Conservation (phyloP, 768 basidiomycete species). For the Thelephora aurantiotincta region DNA sequence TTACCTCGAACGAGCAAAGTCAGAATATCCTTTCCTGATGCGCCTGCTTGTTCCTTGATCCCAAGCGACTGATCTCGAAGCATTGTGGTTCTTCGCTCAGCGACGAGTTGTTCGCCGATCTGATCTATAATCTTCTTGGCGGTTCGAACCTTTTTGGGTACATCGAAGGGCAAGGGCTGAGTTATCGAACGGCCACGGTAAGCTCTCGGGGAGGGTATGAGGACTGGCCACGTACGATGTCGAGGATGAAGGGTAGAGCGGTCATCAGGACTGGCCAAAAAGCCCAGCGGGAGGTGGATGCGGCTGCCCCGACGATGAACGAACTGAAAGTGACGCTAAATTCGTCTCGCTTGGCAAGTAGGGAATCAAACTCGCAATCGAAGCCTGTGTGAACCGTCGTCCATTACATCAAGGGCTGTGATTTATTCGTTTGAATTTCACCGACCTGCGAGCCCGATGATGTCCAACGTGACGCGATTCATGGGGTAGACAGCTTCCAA, state of each 20-base stretch:
- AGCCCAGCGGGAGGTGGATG: background rate
- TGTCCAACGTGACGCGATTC: constrained; percentile 5
- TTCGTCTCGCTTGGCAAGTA: constrained; percentile 8
- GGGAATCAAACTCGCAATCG: constrained; percentile 12
- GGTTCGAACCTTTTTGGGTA: background rate
- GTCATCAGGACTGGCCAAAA: background rate
- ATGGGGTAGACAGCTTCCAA: constrained; percentile 2
- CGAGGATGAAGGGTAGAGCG: background rate
- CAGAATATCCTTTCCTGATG: constrained; percentile 11
- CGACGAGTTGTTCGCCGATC: background rate
- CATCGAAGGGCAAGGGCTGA: background rate
- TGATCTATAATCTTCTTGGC: background rate
- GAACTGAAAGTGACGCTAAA: constrained; percentile 10
- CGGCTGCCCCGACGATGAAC: background rate
- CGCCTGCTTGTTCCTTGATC: background rate
- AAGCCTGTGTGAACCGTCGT: constrained; percentile 10
- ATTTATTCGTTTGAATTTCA: background rate
- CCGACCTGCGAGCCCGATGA: constrained; percentile 9
- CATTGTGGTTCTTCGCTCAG: background rate
- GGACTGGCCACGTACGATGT: background rate
- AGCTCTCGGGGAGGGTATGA: too few relatives aligned
- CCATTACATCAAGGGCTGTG: too few relatives aligned
- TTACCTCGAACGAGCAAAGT: constrained; percentile 17
- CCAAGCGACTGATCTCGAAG: background rate
- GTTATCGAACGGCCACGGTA: background rate